Evolutionary conservation across 2,329 filamentous ascomycete species (phyloP).

Genomic region (Alternaria burnsii): DNA sequence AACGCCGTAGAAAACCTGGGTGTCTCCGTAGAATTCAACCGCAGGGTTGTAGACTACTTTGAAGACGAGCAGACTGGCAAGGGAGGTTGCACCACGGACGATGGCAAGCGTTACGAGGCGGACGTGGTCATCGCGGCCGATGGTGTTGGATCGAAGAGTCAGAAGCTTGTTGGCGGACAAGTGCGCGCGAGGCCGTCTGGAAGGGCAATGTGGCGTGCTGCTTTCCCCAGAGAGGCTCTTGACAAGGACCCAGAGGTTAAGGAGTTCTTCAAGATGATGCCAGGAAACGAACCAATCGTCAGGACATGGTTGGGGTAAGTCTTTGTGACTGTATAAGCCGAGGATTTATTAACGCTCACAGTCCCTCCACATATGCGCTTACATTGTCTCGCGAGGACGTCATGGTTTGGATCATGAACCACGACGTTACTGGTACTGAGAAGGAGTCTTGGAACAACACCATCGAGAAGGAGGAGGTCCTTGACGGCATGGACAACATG

Average conservation of each 20-base stretch:
- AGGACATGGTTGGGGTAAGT: conserved; percentile 55
- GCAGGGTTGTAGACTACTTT: conserved; percentile 55
- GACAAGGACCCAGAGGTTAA: conserved; percentile 58
- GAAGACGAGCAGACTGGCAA: conserved; percentile 53
- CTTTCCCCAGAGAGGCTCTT: conserved; percentile 54
- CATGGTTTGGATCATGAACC: conserved; percentile 62
- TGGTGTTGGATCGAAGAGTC: conserved; percentile 56
- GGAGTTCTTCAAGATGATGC: conserved; percentile 57
- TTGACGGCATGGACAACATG: conserved; percentile 56
- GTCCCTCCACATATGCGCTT: conserved; percentile 55
- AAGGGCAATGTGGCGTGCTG: conserved; percentile 53
- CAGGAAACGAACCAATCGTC: conserved; percentile 54
- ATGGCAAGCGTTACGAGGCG: conserved; percentile 54
- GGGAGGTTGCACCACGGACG: conserved; percentile 47
- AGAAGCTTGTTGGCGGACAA: conserved; percentile 56
- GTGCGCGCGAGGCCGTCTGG: conserved; percentile 53
- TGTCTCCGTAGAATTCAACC: conserved; percentile 54
- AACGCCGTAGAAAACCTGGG: conserved; percentile 58
- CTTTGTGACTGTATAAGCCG: background rate
- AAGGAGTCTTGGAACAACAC: conserved; percentile 59
- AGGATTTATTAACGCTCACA: conserved; percentile 19
- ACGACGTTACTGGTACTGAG: conserved; percentile 57
- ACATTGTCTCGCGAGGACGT: conserved; percentile 57
- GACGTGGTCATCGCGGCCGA: conserved; percentile 53
- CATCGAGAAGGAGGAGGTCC: conserved; percentile 56